Evolutionary conservation across 768 basidiomycete genomes (phyloP).

Genomic region (Naematelia aurantialba): DNA sequence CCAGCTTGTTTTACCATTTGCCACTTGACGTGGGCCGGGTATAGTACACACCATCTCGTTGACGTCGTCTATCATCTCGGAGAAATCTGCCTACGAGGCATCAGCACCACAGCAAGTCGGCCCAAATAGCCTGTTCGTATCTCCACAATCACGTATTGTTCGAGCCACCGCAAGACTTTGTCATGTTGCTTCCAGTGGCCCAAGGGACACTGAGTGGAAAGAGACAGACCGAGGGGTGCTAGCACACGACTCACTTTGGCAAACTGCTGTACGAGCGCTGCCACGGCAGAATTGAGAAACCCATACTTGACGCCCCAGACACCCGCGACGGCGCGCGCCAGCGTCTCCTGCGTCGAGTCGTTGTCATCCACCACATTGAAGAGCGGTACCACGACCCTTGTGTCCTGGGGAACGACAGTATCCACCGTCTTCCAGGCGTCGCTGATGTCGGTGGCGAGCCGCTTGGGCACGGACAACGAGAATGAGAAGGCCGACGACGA

Average conservation of each 20-base stretch:
- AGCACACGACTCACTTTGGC: slow-evolving; percentile 29
- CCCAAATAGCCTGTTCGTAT: neutral
- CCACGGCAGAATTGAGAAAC: slow-evolving; percentile 38
- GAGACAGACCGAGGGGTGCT: neutral
- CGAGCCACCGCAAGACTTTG: too few species aligned
- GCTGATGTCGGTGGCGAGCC: too few species aligned
- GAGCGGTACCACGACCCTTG: slow-evolving; percentile 33
- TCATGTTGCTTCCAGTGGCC: too few species aligned
- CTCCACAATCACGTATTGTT: too few species aligned
- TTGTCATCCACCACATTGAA: slow-evolving; percentile 47
- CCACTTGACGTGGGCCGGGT: neutral
- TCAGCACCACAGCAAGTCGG: neutral
- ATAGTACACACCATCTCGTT: slow-evolving; percentile 43
- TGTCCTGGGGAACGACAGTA: slow-evolving; percentile 29
- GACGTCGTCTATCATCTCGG: slow-evolving; percentile 46
- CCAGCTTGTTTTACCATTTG: neutral
- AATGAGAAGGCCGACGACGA: slow-evolving; percentile 8
- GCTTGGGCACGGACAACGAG: slow-evolving; percentile 12
- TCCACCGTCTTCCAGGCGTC: slow-evolving; percentile 34
- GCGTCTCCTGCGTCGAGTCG: slow-evolving; percentile 41
- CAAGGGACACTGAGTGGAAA: neutral
- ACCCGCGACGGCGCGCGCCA: slow-evolving; percentile 39
- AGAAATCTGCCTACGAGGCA: slow-evolving; percentile 39
- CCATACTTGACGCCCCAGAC: slow-evolving; percentile 48
- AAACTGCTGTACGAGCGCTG: slow-evolving; percentile 43